Evolutionary conservation across 148 eudicot genomes (phyloP), one percentile per base, ranked within the genome.

Genomic region (Camellia sinensis): DNA sequence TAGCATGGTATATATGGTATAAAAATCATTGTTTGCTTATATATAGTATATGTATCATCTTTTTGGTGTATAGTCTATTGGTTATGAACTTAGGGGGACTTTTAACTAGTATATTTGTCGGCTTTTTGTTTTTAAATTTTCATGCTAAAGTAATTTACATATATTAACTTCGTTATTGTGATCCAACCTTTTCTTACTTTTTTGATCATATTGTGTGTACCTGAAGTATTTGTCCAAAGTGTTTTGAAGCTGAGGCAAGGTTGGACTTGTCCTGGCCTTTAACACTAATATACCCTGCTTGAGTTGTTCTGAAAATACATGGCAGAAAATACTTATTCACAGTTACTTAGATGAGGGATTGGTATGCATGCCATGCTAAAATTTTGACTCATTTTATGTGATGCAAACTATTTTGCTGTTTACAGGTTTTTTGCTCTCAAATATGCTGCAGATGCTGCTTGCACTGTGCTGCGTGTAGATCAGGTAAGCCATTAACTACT

Each of bases 381-480:
- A 18, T 5, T 29, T 19, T 3, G 12, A 52, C 2, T 15, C 15
- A 54, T 29, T 29, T 29, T 17, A 54, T 18, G 44, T 54, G 53
- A 46, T 11, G 21, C 0, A 44, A 73, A 29, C 7, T 59, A 4
- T 62, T 41, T 73, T 66, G 45, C 73, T 61, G 52, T 85, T n/a
- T 79, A 74, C 90, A 96, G 98, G 89, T 85, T 85, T 29, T 92
- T 92, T 81, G 99, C 99, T 37, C 92, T 93, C 37, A 96, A 93
- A 84, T 92, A 89, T 84, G 95, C 98, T 81, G 88, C 98, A 21
- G 99, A 93, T 89, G 99, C 98, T 80, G 95, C 88, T 44, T 93
- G 97, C 84, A 96, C 99, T 69, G 99, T 93, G 61, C 91, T 96
- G 71, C 88, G 93, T 59, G 97, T 96, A 21, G 99, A 96, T 85